A percentile compares a stretch with the other conserved stretches of the same genome.
phyloP scores from a whole-genome alignment of 345 rosid species.

The Populus nigra region DNA sequence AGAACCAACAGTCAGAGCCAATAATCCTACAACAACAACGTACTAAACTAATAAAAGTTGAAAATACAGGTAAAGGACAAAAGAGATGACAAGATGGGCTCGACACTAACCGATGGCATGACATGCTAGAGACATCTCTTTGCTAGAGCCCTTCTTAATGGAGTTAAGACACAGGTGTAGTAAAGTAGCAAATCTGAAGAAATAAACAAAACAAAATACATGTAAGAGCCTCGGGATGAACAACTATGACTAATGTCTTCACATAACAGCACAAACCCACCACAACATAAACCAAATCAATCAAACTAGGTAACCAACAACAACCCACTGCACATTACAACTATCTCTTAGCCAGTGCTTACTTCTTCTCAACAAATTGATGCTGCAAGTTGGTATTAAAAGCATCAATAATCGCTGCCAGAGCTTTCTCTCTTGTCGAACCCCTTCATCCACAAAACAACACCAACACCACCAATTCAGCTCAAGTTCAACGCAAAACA shows the following conservation, averaged over 20 bases:
- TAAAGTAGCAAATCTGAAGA: constrained; percentile 72
- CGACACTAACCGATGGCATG: constrained; percentile 60
- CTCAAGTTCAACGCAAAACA: background rate
- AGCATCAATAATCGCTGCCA: constrained; percentile 62
- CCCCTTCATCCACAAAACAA: constrained; percentile 46
- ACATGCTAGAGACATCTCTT: constrained; percentile 68
- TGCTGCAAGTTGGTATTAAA: constrained; percentile 66
- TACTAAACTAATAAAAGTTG: background rate
- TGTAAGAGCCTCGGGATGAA: background rate
- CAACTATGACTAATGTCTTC: background rate
- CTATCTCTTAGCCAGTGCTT: constrained; percentile 14
- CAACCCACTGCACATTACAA: too few species aligned
- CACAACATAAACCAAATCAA: too few species aligned
- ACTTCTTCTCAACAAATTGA: constrained; percentile 81
- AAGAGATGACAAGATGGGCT: constrained; percentile 1
- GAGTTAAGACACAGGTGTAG: constrained; percentile 68
- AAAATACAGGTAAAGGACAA: background rate
- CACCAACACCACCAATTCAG: constrained; percentile 11
- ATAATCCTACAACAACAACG: constrained; percentile 51
- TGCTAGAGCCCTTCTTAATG: constrained; percentile 68
- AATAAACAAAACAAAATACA: constrained; percentile 1
- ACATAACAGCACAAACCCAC: background rate
- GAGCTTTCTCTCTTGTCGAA: constrained; percentile 80
- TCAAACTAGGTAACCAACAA: background rate
- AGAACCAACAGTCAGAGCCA: constrained; percentile 75